phyloP scores from a whole-genome alignment of 2,329 filamentous ascomycete species.

The Mollisia scopiformis region DNA sequence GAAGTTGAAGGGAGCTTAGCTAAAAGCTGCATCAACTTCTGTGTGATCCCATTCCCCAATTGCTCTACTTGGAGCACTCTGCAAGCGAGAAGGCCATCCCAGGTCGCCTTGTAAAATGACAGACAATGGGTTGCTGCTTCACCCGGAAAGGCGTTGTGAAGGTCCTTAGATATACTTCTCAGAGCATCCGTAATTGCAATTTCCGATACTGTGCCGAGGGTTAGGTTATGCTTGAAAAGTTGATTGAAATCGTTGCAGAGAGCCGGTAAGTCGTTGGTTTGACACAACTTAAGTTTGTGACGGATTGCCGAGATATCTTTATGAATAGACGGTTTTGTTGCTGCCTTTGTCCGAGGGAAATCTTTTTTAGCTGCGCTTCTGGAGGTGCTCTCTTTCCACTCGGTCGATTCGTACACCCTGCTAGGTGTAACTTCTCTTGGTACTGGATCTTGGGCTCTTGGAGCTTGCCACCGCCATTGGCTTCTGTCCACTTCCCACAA shows the following conservation, averaged over 20 bases:
- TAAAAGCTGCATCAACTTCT: not conserved
- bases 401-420: no score
- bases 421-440: no score
- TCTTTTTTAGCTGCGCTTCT: no score
- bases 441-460: conserved; percentile 20
- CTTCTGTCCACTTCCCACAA: conserved; percentile 29
- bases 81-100: not conserved
- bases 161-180: conserved; percentile 9
- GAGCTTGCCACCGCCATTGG: conserved; percentile 37
- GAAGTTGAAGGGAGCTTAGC: not conserved
- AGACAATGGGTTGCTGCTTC: conserved; percentile 7
- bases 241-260: conserved; percentile 26
- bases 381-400: no score
- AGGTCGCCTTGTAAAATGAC: not conserved
- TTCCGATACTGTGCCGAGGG: conserved; percentile 25
- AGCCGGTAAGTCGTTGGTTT: not conserved
- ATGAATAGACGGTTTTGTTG: not conserved
- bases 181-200: conserved; percentile 16
- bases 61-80: not conserved
- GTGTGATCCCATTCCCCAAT: not conserved
- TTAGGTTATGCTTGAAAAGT: conserved; percentile 27
- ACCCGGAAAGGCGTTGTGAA: conserved; percentile 8
- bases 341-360: not conserved
- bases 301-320: conserved; percentile 21
- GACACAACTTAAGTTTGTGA: conserved; percentile 6